Conservation (phyloP, 192 early-diverging fungal species). For the Pilobolus umbonatus region DNA sequence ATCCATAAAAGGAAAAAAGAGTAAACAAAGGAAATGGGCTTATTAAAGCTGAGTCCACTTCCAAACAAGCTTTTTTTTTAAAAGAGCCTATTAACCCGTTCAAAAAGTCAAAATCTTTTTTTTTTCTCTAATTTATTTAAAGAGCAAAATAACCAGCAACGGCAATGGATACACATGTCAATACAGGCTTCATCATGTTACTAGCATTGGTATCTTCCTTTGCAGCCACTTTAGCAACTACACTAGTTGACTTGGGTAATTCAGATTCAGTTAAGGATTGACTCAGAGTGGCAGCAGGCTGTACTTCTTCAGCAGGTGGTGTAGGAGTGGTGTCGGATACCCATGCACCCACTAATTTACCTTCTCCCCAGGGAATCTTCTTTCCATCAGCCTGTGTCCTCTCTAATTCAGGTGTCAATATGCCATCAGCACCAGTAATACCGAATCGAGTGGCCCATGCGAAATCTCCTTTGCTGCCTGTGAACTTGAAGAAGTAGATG, state of each 20-base stretch:
- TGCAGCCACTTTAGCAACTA: neutral
- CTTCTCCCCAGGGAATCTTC: conserved; percentile 2
- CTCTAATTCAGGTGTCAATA: neutral
- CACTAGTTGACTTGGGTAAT: too few relatives aligned
- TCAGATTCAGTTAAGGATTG: neutral
- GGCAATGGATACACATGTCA: conserved; percentile 3
- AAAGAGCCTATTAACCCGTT: too few relatives aligned
- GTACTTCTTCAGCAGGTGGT: neutral
- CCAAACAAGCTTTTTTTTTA: too few relatives aligned
- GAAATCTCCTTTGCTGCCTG: conserved; percentile 9
- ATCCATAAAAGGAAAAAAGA: too few relatives aligned
- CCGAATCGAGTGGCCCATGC: conserved; percentile 39
- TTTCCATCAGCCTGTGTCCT: conserved; percentile 22
- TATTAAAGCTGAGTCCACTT: too few relatives aligned
- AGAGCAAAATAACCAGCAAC: conserved; percentile 11
- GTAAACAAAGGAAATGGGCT: too few relatives aligned
- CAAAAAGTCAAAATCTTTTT: too few relatives aligned
- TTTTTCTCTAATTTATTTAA: neutral
- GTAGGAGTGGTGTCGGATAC: neutral
- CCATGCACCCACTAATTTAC: neutral
- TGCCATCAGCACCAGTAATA: conserved; percentile 26
- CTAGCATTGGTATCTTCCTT: neutral
- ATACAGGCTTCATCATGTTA: conserved; percentile 3
- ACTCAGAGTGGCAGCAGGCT: neutral
- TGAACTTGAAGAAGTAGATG: conserved; percentile 40